phyloP scores from a whole-genome alignment of 805 yeast genomes.

The Metschnikowia lunata region DNA sequence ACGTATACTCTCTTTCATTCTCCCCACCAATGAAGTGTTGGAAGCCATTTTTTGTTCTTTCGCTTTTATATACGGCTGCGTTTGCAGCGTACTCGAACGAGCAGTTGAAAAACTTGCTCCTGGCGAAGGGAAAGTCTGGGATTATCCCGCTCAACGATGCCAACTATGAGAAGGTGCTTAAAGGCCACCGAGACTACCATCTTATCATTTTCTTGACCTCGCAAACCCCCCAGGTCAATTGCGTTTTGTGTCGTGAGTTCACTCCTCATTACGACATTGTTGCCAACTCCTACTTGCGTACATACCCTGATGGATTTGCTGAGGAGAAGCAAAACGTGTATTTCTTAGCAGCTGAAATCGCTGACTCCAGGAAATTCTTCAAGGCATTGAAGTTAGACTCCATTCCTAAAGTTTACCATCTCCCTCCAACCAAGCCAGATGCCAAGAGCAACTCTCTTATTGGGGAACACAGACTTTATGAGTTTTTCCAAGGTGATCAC shows the following conservation, averaged over 20 bases:
- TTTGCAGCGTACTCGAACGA: constrained; percentile 15
- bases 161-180: constrained; percentile 53
- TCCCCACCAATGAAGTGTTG: constrained; percentile 8
- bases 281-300: constrained; percentile 54
- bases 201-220: constrained; percentile 71
- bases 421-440: constrained; percentile 43
- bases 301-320: constrained; percentile 45
- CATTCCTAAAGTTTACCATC: constrained; percentile 74
- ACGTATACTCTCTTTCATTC: background rate
- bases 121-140: constrained; percentile 11
- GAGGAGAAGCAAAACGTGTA: constrained; percentile 44
- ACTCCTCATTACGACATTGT: constrained; percentile 60
- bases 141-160: constrained; percentile 45
- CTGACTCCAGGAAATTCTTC: constrained; percentile 50
- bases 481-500: constrained; percentile 45
- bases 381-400: constrained; percentile 52
- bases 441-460: constrained; percentile 16
- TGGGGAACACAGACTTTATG: constrained; percentile 35
- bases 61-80: constrained; percentile 12
- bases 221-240: constrained; percentile 65
- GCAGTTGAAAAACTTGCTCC: constrained; percentile 12
- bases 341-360: constrained; percentile 74
- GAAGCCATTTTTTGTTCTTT: constrained; percentile 11
- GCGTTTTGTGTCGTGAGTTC: constrained; percentile 67
- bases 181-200: constrained; percentile 66